Base-by-base conservation (phyloP, 2,329 filamentous ascomycete genomes). In the Graphilbum sp. region DNA sequence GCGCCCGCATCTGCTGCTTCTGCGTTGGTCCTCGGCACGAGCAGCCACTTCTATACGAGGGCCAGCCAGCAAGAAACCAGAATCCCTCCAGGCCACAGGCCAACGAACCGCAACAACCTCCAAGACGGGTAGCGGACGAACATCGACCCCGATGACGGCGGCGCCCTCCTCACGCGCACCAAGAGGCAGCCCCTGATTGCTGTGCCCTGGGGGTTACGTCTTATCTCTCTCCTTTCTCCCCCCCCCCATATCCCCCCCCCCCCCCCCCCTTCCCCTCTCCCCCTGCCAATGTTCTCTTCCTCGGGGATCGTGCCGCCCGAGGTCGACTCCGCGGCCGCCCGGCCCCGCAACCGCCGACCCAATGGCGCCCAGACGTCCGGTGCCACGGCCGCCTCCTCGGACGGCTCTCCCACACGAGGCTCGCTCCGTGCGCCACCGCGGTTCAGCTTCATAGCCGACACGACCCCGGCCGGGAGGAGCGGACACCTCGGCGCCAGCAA, bases 301-400 rank as follows among this genome's bases (percentile, higher is more conserved):
- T 68, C 66, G 32, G 58, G 60, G 35, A 50, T 64, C 38, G 55
- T 58, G 37, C 54, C 63, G 32, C 52, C 59, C 45, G 59, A 62
- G 45, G 51, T 59, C 43, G 58, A 60, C 40, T 49, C 60, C 20
- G 48, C 50, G 41, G 54, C 57, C 20, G 47, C 62, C 39, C 65
- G 68, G 20, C 62, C 67, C 38, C 66, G 69, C 41, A 69, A 68
- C 45, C 63, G 68, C 39, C 66, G 62, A 35, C 55, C 58, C 24
- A 54, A 42, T 29, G 34, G 20, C 21, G 29, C 54, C 36, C 57
- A 53, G 42, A 47, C 52, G 16, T 50, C 49, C 40, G 49, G 50
- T 30, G 47, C 50, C 37, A 40, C 44, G 16, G 49, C 50, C 25
- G 45, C 47, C 23, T 45, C 51, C 3, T 35, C 46, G 20, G 13